Percentiles rank a stretch among this genome's conserved stretches.
phyloP scores from a whole-genome alignment of 805 yeast species.

The Monosporozyma siamensis region DNA sequence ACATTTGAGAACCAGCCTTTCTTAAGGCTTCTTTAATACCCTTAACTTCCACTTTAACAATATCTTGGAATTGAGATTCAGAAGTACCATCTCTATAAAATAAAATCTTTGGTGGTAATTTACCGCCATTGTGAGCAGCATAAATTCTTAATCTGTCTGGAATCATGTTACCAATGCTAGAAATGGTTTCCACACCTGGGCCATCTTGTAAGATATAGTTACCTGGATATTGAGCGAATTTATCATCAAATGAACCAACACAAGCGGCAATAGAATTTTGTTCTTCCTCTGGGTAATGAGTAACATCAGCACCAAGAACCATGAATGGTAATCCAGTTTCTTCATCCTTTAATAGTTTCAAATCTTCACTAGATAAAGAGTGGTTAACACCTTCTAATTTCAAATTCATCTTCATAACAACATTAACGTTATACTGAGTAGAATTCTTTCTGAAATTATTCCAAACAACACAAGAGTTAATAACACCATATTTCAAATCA shows the following conservation, averaged over 20 bases:
- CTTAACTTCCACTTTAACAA: slow-evolving; percentile 17
- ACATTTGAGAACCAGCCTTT: slow-evolving; percentile 8
- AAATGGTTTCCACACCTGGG: slow-evolving; percentile 17
- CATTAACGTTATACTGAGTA: slow-evolving; percentile 15
- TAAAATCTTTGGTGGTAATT: slow-evolving; percentile 17
- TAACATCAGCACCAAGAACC: slow-evolving; percentile 21
- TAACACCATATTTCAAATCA: slow-evolving; percentile 16
- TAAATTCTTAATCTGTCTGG: slow-evolving; percentile 12
- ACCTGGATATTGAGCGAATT: slow-evolving; percentile 20
- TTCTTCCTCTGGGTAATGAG: slow-evolving; percentile 20
- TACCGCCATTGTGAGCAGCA: slow-evolving; percentile 14
- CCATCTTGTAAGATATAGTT: slow-evolving; percentile 13
- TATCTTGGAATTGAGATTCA: slow-evolving; percentile 16
- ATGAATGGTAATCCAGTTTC: slow-evolving; percentile 14
- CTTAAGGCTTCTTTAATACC: slow-evolving; percentile 13
- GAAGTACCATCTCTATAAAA: slow-evolving; percentile 22
- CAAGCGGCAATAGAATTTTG: slow-evolving; percentile 17
- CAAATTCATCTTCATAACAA: slow-evolving; percentile 19
- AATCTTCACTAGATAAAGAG: slow-evolving; percentile 8
- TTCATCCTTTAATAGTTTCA: slow-evolving; percentile 10
- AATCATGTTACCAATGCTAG: slow-evolving; percentile 12
- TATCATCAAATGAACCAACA: slow-evolving; percentile 16
- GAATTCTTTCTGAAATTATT: slow-evolving; percentile 14
- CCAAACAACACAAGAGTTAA: slow-evolving; percentile 18
- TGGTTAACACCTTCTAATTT: slow-evolving; percentile 17